A percentile compares a stretch with the other conserved stretches of the same genome.
Conservation (phyloP, 345 rosid species). For the Carallia brachiata region DNA sequence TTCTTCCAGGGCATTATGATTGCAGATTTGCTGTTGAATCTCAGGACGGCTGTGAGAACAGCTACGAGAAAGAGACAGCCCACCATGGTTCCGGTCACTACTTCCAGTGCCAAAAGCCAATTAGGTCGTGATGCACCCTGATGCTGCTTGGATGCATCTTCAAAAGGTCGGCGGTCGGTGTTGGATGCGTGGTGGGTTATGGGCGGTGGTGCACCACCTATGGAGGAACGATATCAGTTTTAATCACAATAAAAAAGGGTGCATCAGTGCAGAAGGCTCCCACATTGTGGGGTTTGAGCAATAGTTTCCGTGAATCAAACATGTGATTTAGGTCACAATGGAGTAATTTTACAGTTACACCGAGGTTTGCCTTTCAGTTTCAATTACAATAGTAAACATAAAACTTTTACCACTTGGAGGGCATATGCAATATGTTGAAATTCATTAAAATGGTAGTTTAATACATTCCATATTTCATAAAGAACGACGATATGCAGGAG, state of each 20-base stretch:
- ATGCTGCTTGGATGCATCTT: constrained; percentile 46
- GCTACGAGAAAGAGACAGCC: constrained; percentile 64
- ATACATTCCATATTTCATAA: no score
- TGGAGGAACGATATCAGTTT: constrained; percentile 16
- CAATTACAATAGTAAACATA: no score
- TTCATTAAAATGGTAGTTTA: no score
- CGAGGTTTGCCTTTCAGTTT: background rate
- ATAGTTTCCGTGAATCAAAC: no score
- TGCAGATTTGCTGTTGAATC: constrained; percentile 75
- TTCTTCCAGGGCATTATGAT: constrained; percentile 96
- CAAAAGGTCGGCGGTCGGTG: constrained; percentile 45
- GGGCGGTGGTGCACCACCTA: constrained; percentile 49
- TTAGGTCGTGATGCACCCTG: constrained; percentile 56
- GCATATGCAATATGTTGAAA: no score
- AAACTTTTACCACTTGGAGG: no score
- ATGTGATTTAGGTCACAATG: no score
- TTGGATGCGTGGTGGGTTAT: constrained; percentile 40
- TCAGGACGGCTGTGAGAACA: constrained; percentile 56
- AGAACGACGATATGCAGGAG: no score
- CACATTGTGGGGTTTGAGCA: no score
- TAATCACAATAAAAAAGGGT: background rate
- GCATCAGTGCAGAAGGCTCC: no score
- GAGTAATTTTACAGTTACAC: no score
- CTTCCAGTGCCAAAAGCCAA: constrained; percentile 84
- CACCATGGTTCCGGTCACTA: constrained; percentile 77